A percentile compares a stretch with the other conserved stretches of the same genome.
Conservation (phyloP, 805 yeast species). For the Wilhelminamyces savonicus region DNA sequence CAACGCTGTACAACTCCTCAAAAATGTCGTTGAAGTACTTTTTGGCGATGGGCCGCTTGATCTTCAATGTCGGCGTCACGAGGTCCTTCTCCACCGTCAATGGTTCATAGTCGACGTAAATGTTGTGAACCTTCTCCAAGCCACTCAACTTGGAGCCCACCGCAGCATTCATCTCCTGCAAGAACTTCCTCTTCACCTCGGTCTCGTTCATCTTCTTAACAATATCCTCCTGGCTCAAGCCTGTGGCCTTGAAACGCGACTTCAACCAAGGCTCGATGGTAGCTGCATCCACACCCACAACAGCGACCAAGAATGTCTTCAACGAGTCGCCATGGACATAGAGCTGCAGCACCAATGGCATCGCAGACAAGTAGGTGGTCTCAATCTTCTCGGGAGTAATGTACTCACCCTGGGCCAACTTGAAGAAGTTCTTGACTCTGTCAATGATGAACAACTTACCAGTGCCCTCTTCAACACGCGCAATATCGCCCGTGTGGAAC, state of each 20-base stretch:
- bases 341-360: conserved; percentile 47
- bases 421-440: conserved; percentile 75
- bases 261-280: too few relatives aligned
- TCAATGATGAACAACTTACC: conserved; percentile 63
- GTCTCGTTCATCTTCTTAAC: conserved; percentile 19
- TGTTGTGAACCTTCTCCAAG: conserved; percentile 18
- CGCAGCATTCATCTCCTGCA: conserved; percentile 31
- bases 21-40: conserved; percentile 28
- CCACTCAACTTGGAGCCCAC: conserved; percentile 21
- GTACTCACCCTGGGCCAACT: conserved; percentile 48
- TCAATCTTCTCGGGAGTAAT: conserved; percentile 75
- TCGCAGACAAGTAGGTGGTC: conserved; percentile 49
- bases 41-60: conserved; percentile 46
- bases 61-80: conserved; percentile 21
- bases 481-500: conserved; percentile 63
- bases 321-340: conserved; percentile 62
- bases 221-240: conserved; percentile 13
- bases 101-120: conserved; percentile 21
- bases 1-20: conserved; percentile 30
- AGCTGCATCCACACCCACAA: conserved; percentile 54
- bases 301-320: conserved; percentile 50
- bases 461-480: conserved; percentile 35
- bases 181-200: conserved; percentile 24
- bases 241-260: too few relatives aligned
- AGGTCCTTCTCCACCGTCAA: conserved; percentile 18